phyloP scores from a whole-genome alignment of 352 stramenopile genomes.

The Phytopythium aichiense region DNA sequence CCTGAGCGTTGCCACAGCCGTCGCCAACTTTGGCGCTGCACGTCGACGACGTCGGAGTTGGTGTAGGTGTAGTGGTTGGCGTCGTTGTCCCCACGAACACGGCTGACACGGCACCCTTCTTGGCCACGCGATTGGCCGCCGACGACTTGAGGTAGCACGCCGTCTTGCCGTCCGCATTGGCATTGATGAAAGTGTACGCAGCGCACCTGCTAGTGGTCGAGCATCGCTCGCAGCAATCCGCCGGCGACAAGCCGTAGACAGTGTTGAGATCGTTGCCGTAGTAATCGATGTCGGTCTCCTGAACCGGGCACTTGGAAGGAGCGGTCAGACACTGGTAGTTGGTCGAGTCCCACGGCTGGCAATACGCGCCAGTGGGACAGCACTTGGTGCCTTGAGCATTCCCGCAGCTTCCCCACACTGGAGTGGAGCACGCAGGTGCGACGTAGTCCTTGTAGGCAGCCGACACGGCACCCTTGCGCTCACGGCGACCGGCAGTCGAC shows the following conservation, averaged over 20 bases:
- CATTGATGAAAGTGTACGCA: conserved; percentile 61
- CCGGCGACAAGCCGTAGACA: conserved; percentile 32
- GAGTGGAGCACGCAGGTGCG: conserved; percentile 18
- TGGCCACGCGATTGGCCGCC: neutral
- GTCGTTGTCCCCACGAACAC: conserved; percentile 10
- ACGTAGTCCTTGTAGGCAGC: conserved; percentile 7
- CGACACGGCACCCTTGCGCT: neutral
- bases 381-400: conserved; percentile 28
- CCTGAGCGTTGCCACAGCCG: conserved; percentile 29
- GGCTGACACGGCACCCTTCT: neutral
- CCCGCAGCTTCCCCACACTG: conserved; percentile 27
- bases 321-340: conserved; percentile 56
- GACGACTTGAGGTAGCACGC: conserved; percentile 49
- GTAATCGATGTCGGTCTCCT: conserved; percentile 51
- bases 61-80: neutral
- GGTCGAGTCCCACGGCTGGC: conserved; percentile 36
- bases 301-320: conserved; percentile 26
- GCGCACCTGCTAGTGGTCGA: conserved; percentile 32
- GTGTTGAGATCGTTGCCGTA: conserved; percentile 44
- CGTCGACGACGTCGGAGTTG: conserved; percentile 7
- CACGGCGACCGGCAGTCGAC: neutral
- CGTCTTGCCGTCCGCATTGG: conserved; percentile 41
- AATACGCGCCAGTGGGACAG: conserved; percentile 38
- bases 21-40: conserved; percentile 27
- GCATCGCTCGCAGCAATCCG: conserved; percentile 38